Evolutionary conservation across 768 basidiomycete species (phyloP).

Genomic region (Tubosaeta brunneosetosa): DNA sequence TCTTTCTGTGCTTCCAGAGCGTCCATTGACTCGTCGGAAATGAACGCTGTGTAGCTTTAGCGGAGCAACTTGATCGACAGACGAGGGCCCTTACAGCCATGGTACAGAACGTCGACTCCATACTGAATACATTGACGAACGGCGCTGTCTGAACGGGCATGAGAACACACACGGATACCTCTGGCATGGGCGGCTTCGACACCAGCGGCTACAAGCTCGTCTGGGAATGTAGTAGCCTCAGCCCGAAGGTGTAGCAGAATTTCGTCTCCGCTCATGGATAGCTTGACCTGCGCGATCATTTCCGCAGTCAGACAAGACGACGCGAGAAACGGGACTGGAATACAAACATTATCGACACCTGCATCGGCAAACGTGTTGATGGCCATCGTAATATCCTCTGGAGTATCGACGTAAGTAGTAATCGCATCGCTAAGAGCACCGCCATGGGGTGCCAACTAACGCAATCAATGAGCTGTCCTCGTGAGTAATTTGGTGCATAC

Average conservation of each 20-base stretch:
- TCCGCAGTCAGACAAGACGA: background rate
- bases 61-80: background rate
- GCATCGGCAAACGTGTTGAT: constrained; percentile 24
- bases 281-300: constrained; percentile 23
- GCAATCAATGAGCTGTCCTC: background rate
- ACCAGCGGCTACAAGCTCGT: constrained; percentile 31
- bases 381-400: constrained; percentile 26
- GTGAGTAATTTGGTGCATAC: constrained; percentile 8
- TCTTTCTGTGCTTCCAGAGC: constrained; percentile 34
- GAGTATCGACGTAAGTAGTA: constrained; percentile 29
- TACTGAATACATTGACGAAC: constrained; percentile 34
- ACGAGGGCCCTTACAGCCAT: constrained; percentile 17
- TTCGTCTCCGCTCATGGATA: constrained; percentile 36
- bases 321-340: background rate
- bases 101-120: constrained; percentile 32
- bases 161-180: constrained; percentile 36
- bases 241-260: constrained; percentile 32
- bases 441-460: constrained; percentile 27
- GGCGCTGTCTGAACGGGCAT: constrained; percentile 33
- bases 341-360: constrained; percentile 20
- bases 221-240: constrained; percentile 33
- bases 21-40: constrained; percentile 34
- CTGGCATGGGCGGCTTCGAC: constrained; percentile 32
- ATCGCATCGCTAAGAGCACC: constrained; percentile 31
- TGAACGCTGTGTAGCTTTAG: constrained; percentile 28